Base-by-base conservation (phyloP, 495 filamentous ascomycete species). In the Xylaria bambusicola region DNA sequence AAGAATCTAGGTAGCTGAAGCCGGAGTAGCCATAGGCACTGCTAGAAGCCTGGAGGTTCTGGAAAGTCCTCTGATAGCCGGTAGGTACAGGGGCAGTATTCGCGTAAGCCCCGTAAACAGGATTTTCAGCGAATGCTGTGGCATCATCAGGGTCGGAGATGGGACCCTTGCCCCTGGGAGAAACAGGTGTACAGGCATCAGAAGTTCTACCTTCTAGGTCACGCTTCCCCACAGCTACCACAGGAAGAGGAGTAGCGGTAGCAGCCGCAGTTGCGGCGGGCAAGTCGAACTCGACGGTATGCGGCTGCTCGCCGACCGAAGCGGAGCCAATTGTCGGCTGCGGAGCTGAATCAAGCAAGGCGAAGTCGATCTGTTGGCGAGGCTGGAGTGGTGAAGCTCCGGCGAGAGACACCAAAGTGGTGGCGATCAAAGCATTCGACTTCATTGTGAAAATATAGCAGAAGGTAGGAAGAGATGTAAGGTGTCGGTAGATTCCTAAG, bases 21-120 rank as follows among this genome's bases (percentile, higher is more conserved):
- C 76, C 73, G 13, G 80, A 62, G 64, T 80, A 82, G n/a, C 64
- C 66, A 23, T 72, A 70, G 8, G 67, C 71, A 24, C 62, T 63
- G 33, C 55, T 68, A 2, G 75, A 68, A 3, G 56, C 76, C 7
- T 76, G 56, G 6, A 78, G 56, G 55, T 76, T 67, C 0, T 35
- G 46, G 64, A 78, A 82, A 15, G 68, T 71, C n/a, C 53, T 50
- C 3, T 54, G 65, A 56, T 82, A 82, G 33, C 74, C 72, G 15
- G 57, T 33, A 12, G 79, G 79, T 1, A 68, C 72, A 1, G 61
- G 44, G 10, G 78, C 75, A 33, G 52, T n/a, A n/a, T n/a, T n/a
- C n/a, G n/a, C 38, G 12, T 3, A 49, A 0, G 73, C 65, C 18
- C 36, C 24, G 20, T 46, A 50, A 9, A 62, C 21, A 38, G 73